phyloP scores from a whole-genome alignment of 1,284 basidiomycete genomes.

The Ceratobasidium sp. region DNA sequence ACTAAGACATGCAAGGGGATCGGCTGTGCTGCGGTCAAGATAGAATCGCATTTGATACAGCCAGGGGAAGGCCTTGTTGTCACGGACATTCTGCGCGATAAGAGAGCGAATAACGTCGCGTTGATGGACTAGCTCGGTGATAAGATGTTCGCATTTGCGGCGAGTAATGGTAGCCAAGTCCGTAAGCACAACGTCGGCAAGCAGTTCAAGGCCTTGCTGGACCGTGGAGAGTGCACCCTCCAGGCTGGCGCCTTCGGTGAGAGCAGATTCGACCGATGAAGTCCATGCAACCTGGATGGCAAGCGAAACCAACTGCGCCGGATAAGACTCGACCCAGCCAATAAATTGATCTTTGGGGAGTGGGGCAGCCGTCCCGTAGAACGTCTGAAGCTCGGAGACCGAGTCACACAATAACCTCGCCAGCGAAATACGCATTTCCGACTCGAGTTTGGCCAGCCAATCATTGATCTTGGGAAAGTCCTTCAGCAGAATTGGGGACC shows the following conservation, averaged over 20 bases:
- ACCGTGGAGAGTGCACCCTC: slow-evolving; percentile 78
- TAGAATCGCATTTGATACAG: slow-evolving; percentile 99
- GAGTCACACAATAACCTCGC: slow-evolving; percentile 81
- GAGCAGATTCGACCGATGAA: slow-evolving; percentile 74
- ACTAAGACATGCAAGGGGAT: slow-evolving; percentile 79
- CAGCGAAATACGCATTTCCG: slow-evolving; percentile 92
- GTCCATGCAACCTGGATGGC: slow-evolving; percentile 97
- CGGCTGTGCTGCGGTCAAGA: slow-evolving; percentile 70
- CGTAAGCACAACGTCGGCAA: slow-evolving; percentile 93
- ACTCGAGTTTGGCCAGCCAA: slow-evolving; percentile 93
- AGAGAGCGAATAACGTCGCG: slow-evolving; percentile 90
- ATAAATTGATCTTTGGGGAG: slow-evolving; percentile 73
- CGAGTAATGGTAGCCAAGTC: slow-evolving; percentile 89
- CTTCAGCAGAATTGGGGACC: slow-evolving; percentile 83
- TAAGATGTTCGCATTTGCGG: slow-evolving; percentile 97
- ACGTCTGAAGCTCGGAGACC: slow-evolving; percentile 76
- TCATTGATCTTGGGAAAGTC: slow-evolving; percentile 98
- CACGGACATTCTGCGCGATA: slow-evolving; percentile 67
- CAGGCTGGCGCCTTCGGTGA: slow-evolving; percentile 64
- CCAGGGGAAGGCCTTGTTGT: slow-evolving; percentile 86
- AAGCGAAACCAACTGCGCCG: slow-evolving; percentile 94
- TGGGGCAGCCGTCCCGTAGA: slow-evolving; percentile 73
- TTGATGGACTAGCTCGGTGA: slow-evolving; percentile 98
- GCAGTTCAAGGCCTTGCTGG: slow-evolving; percentile 84
- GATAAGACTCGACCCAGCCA: slow-evolving; percentile 90